Base-by-base conservation (phyloP, 208 protist genomes). In the Trypanosoma cruzi region DNA sequence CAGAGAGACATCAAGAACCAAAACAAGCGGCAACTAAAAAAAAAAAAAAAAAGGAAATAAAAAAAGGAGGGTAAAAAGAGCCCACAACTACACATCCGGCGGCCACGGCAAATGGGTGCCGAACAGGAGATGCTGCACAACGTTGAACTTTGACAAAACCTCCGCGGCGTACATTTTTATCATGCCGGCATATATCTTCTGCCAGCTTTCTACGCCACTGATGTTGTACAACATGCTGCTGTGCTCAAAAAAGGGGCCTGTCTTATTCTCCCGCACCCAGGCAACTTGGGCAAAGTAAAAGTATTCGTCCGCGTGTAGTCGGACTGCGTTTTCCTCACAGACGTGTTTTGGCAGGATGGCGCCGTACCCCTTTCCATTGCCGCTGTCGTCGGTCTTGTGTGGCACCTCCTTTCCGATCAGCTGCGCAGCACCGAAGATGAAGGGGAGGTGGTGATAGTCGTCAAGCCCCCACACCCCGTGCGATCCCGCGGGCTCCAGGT, bases 391-490 rank as follows among this genome's bases (percentile, higher is more conserved):
- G 14, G 58, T 36, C 34, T 76, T 63, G 6, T 37, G 31, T n/a
- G 58, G 78, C 18, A 69, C 40, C 26, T 88, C 77, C 31, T 82
- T 77, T 31, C 85, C 86, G 20, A 96, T 86, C 0, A 99, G 86
- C 90, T 99, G 99, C 16, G 97, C 71, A 20, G 94, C 82, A 8
- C 99, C 99, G 36, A 96, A 99, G 2, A 99, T 72, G 75, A 99
- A 99, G 4, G 97, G 95, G n/a, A 99, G 71, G 79, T 99, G 98
- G 63, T 99, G 97, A 70, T 99, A 99, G 76, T 99, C 99, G 75
- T 99, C 99, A 2, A 99, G 82, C 14, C 98, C 97, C 98, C 98
- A 99, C 28, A 99, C 98, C 24, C 98, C 98, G 62, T 99, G 98
- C 31, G 92, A 97, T 20, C 98, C 98, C 0, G 98, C 98, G 11